Evolutionary conservation across 805 yeast species (phyloP).

Genomic region (Novakomyces olei): DNA sequence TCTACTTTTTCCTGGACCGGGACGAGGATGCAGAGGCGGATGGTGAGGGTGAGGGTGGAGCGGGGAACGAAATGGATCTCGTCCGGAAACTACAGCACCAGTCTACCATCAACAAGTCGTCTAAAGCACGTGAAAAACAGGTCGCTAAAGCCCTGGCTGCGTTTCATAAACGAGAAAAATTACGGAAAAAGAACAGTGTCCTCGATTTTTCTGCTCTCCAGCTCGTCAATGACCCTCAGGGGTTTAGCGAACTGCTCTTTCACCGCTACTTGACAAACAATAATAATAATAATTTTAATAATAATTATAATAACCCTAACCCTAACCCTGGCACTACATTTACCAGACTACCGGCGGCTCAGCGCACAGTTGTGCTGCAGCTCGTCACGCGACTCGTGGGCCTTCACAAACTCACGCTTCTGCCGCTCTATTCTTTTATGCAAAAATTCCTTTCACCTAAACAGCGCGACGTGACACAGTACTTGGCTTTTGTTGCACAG

Average conservation of each 20-base stretch:
- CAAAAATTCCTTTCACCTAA: conserved; percentile 82
- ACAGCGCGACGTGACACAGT: conserved; percentile 81
- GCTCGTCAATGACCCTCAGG: conserved; percentile 87
- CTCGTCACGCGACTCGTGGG: conserved; percentile 76
- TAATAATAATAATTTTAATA: conserved; percentile 37
- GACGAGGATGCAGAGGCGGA: conserved; percentile 31
- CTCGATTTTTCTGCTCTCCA: conserved; percentile 90
- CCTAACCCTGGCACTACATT: too few species aligned
- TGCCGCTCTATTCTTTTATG: conserved; percentile 76
- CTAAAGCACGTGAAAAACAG: conserved; percentile 59
- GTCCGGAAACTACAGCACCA: conserved; percentile 39
- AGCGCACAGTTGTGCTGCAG: conserved; percentile 71
- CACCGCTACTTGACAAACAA: conserved; percentile 41
- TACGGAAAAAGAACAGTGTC: conserved; percentile 28
- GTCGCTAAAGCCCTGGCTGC: conserved; percentile 34
- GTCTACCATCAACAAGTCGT: conserved; percentile 62
- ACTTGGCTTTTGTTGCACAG: conserved; percentile 93
- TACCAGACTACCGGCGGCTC: conserved; percentile 65
- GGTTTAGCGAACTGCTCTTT: conserved; percentile 75
- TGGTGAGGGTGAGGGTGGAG: conserved; percentile 6
- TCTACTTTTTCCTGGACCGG: conserved; percentile 69
- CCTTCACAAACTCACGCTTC: conserved; percentile 73
- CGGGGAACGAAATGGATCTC: conserved; percentile 4
- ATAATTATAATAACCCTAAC: too few species aligned
- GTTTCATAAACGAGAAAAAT: conserved; percentile 38